These are phyloP conservation scores for Evernia prunastri DNA, from an alignment of 495 filamentous ascomycete genomes.

Conservation along the genomic window DNA sequence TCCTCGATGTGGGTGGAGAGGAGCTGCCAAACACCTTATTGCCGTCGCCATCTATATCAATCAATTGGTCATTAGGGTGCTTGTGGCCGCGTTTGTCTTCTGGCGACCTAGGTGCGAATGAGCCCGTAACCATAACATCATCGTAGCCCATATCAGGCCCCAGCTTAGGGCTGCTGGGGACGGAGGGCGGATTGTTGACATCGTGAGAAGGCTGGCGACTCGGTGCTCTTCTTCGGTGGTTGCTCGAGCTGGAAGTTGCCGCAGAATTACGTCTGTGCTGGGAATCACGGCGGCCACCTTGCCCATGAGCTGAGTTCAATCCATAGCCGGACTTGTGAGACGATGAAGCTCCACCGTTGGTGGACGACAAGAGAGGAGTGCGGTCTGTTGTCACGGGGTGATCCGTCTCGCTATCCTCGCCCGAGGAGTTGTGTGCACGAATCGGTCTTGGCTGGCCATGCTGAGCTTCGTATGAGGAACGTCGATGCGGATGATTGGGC, in stretches of 20 bases:
- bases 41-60: constrained; percentile 47
- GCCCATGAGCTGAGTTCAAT: constrained; percentile 14
- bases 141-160: constrained; percentile 61
- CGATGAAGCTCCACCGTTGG: constrained; percentile 20
- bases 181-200: constrained; percentile 95
- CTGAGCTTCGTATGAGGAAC: constrained; percentile 15
- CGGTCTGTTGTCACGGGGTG: constrained; percentile 19
- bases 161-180: constrained; percentile 67
- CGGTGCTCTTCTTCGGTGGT: constrained; percentile 19
- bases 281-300: constrained; percentile 19
- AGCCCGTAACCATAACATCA: constrained; percentile 66
- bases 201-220: constrained; percentile 50
- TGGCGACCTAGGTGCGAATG: constrained; percentile 39
- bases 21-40: constrained; percentile 24
- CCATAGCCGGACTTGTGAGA: constrained; percentile 34
- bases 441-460: constrained; percentile 14
- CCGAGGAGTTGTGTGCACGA: constrained; percentile 21
- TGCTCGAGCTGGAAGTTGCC: constrained; percentile 28
- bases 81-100: constrained; percentile 41
- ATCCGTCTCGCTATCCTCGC: constrained; percentile 31
- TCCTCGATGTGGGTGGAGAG: constrained; percentile 33
- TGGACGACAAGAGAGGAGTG: constrained; percentile 23
- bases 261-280: constrained; percentile 22
- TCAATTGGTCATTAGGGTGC: constrained; percentile 43
- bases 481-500: constrained; percentile 13